Percentiles rank a stretch among this genome's conserved stretches.
Evolutionary conservation across 257 asterid genomes (phyloP).

Genomic region (Fraxinus americana): DNA sequence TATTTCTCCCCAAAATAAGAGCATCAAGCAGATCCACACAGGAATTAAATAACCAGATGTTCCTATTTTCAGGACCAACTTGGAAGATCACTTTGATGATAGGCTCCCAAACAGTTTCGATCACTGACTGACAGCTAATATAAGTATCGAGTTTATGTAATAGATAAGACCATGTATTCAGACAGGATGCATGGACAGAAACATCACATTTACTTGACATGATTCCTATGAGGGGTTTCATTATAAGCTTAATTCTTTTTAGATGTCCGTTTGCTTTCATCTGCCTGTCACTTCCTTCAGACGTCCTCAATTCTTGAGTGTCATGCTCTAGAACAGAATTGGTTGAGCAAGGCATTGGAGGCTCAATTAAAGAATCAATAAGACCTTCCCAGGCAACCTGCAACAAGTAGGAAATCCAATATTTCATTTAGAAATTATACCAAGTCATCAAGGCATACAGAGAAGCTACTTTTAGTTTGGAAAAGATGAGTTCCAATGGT

Average conservation of each 20-base stretch:
- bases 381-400: conserved; percentile 88
- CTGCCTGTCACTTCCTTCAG: conserved; percentile 31
- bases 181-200: conserved; percentile 70
- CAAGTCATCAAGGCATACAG: conserved; percentile 4
- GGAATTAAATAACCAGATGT: conserved; percentile 57
- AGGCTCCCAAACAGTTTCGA: conserved; percentile 68
- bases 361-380: conserved; percentile 61
- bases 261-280: conserved; percentile 36
- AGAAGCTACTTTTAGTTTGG: not conserved
- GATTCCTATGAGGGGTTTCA: conserved; percentile 71
- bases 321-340: conserved; percentile 24
- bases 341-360: conserved; percentile 38
- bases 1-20: conserved; percentile 48
- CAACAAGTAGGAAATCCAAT: conserved; percentile 31
- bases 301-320: conserved; percentile 25
- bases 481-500: not conserved
- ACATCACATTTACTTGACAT: conserved; percentile 70
- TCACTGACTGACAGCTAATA: conserved; percentile 44
- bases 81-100: conserved; percentile 54
- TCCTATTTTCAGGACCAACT: conserved; percentile 54
- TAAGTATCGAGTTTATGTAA: conserved; percentile 68
- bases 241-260: conserved; percentile 65
- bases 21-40: conserved; percentile 67
- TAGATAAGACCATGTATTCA: conserved; percentile 82
- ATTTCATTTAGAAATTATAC: not conserved